Evolutionary conservation across 1,139 yeast species (phyloP), one percentile per base, ranked within the genome.

Genomic region (Hyphopichia buzzinii): DNA sequence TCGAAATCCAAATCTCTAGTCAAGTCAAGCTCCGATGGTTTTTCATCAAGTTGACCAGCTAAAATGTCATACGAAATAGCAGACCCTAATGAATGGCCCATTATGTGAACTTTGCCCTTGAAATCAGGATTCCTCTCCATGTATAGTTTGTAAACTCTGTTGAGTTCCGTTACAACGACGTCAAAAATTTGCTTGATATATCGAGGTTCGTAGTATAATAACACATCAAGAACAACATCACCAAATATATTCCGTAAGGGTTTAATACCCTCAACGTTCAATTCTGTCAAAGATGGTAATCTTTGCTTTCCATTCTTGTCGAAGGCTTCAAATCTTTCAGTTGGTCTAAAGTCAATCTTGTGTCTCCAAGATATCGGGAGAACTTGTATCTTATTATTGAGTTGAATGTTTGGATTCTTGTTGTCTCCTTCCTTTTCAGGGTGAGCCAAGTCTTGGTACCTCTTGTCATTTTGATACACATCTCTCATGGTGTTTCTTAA

Each of bases 21-120:
- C 3, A 48, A 49, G 38, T 57, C 49, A 1, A 50, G 48, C 4
- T 50, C 52, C 1, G 41, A 44, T 1, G 59, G 55, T 2, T 45
- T 27, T 3, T 50, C 40, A 31, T 59, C 56, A 1, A 80, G 78
- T 52, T 84, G 94, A 22, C 67, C 55, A 2, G 85, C 68, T 27
- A 89, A 58, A 26, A 92, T 68, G 56, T 92, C 98, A 47, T 87
- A 79, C 1, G 84, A 75, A 37, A 92, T 87, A 1, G 92, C 83
- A 13, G 95, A 84, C 0, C 98, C 98, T 19, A 92, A 62, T 0
- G 97, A 89, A 57, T 92, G 98, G 1, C 97, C 97, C 50, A 92
- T 67, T 2, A 92, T 57, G 49, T 90, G 89, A 0, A 89, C 81
- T 41, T 81, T 77, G 0, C 97, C 97, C 16, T 77, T 68, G 58